Evolutionary conservation across 805 yeast genomes (phyloP).

Genomic region (Metschnikowia corniflorae): DNA sequence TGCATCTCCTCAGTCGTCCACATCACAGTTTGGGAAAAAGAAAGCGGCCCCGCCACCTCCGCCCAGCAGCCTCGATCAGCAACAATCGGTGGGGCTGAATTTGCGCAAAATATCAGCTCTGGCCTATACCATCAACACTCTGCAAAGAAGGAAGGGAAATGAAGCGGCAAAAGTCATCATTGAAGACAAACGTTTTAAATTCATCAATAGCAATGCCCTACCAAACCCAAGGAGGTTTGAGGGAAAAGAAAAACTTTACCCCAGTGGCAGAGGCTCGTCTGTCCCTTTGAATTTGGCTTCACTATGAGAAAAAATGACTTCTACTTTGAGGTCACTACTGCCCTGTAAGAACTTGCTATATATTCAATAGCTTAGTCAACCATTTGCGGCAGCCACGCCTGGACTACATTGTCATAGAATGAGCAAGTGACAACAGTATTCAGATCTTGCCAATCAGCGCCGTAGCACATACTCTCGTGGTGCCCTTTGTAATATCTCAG

Average conservation of each 20-base stretch:
- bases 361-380: too few relatives aligned
- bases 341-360: too few relatives aligned
- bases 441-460: slow-evolving; percentile 78
- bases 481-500: slow-evolving; percentile 52
- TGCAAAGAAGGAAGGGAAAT: slow-evolving; percentile 20
- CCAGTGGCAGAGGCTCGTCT: slow-evolving; percentile 92
- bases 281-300: slow-evolving; percentile 68
- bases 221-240: slow-evolving; percentile 86
- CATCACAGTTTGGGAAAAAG: slow-evolving; percentile 10
- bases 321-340: too few relatives aligned
- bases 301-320: not conserved
- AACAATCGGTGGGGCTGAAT: slow-evolving; percentile 47
- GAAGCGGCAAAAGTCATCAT: slow-evolving; percentile 40
- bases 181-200: slow-evolving; percentile 69
- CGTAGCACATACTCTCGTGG: slow-evolving; percentile 92
- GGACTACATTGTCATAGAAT: slow-evolving; percentile 82
- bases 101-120: slow-evolving; percentile 62
- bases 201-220: slow-evolving; percentile 60
- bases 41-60: slow-evolving; percentile 32
- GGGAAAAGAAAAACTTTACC: slow-evolving; percentile 71
- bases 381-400: slow-evolving; percentile 59
- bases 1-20: slow-evolving; percentile 8
- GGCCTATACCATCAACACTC: slow-evolving; percentile 57
- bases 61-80: slow-evolving; percentile 30
- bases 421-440: slow-evolving; percentile 72